Base-by-base conservation (phyloP, 768 basidiomycete genomes). In the Lanmaoa rubissima region DNA sequence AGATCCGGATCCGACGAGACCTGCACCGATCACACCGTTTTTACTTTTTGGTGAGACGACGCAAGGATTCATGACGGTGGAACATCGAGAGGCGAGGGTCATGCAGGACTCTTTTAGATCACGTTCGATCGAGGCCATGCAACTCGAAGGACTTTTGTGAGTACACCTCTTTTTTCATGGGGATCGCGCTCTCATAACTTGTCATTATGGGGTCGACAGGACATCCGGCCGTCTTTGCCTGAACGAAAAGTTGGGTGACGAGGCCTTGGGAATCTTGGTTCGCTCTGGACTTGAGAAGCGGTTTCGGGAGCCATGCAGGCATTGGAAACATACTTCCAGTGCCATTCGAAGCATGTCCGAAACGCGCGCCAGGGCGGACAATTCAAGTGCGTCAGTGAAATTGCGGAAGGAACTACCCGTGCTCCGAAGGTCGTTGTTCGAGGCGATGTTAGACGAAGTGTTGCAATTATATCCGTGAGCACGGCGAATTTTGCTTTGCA, bases 11-110 rank as follows among this genome's bases (percentile, higher is more conserved):
- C 16, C 58, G 3, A 47, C 51, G 1, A 58, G 61, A 43, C 55
- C 57, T 0, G 38, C 5, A 2, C 49, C 53, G 0, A 57, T 68
- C 6, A 47, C 49, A 12, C 75, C 75, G 1, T 63, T 53, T 40
- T 64, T 81, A 0, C 54, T 81, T 19, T 63, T 58, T 35, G 77
- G 79, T 4, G 79, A 81, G 59, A 74, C 73, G 1, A 24, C 54
- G 2, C 78, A 79, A 57, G 79, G 70, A 1, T 74, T 81, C 50
- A 53, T 80, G 61, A 75, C 73, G 0, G 65, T 67, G 8, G 55
- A 65, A n/a, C 64, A 71, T 58, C 51, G 51, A 49, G 49, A 70
- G 4, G 55, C 58, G 5, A 48, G 32, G 36, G 44, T 53, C 17
- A 9, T 7, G 2, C 36, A 36, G 3, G 67, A 72, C 0, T 0